Evolutionary conservation across 176 grass and related monocot species (phyloP), one percentile per base, ranked within the genome.

Genomic region (Oryza rufipogon): DNA sequence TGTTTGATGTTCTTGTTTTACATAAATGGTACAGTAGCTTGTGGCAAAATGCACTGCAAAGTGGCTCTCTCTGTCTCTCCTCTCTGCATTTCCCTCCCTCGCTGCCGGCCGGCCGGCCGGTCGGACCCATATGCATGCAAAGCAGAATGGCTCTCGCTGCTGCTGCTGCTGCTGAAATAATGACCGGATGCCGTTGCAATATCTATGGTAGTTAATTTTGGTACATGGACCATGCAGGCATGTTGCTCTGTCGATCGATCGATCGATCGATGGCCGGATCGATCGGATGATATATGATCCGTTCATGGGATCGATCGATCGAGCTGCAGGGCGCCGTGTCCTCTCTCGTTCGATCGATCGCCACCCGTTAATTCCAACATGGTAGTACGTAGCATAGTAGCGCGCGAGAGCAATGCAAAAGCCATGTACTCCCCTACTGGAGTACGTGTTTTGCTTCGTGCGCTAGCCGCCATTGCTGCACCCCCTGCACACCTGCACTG

Each of bases 1-100:
- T 61, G 56, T n/a, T 22, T 22, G 20, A 61, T 23, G 68, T 38
- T 60, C 49, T 79, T 67, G 74, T 68, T 64, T 25, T 79, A 12
- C 36, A 48, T 17, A 36, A 23, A 14, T 6, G 49, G 13, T 17
- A 52, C 14, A 52, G 49, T 52, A 22, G 58, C 8, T 48, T 33
- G 80, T 11, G 86, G 66, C 11, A 16, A 47, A 34, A 22, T 34
- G 7, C 79, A 38, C 77, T 54, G 77, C 66, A 17, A 67, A 65
- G 81, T 85, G 87, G 28, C 71, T 52, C 82, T 49, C 82, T 11
- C 71, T 64, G 77, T 71, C 39, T 41, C 39, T 32, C 71, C 78
- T 0, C 78, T 0, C 68, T 45, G 49, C 13, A 52, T 7, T 14
- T 12, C 30, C 13, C 44, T 20, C 9, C 38, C 58, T 44, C 76